Base-by-base conservation (phyloP, 768 basidiomycete genomes). In the Termitomyces titanicus region DNA sequence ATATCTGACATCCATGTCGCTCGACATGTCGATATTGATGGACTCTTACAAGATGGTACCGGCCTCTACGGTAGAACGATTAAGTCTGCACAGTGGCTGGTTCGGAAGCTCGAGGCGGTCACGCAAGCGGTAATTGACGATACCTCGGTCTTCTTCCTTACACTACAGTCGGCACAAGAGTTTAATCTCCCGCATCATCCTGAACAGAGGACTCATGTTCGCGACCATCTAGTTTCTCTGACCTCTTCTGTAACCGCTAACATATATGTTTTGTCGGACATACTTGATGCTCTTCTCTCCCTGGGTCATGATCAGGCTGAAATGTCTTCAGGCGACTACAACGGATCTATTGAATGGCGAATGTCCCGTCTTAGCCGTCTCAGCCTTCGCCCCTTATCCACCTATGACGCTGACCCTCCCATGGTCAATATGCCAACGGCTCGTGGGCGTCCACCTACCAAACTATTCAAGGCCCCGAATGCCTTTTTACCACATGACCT, bases 11-110 rank as follows among this genome's bases (percentile, higher is more conserved):
- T 94, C 57, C 86, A 94, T 68, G 70, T 95, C 51, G 91, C 92
- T 20, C 81, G 84, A 24, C 83, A 86, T 66, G 84, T 95, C 56
- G 94, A 94, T 65, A 82, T 94, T 53, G 89, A 92, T 61, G 88
- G 88, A 18, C 77, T 88, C 55, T 75, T 76, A 25, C 75, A 79
- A 58, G 79, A 82, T 34, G 71, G 76, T 0, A 73, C 72, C 5
- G 74, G 80, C n/a, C 65, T 74, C 33, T 92, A 91, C 64, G 65
- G 75, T 12, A 78, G 83, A 57, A 83, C 84, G 20, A 86, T 94
- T 1, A 82, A 84, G 35, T 83, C 77, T 56, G 92, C 89, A 15
- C 78, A 88, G 31, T 61, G 74, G 10, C 77, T 91, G 20, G 78
- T 90, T 20, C 82, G 90, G 33, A 83, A 80, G 2, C 69, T 94